Evolutionary conservation across 1,284 basidiomycete species (phyloP).

Genomic region (Grifola frondosa): DNA sequence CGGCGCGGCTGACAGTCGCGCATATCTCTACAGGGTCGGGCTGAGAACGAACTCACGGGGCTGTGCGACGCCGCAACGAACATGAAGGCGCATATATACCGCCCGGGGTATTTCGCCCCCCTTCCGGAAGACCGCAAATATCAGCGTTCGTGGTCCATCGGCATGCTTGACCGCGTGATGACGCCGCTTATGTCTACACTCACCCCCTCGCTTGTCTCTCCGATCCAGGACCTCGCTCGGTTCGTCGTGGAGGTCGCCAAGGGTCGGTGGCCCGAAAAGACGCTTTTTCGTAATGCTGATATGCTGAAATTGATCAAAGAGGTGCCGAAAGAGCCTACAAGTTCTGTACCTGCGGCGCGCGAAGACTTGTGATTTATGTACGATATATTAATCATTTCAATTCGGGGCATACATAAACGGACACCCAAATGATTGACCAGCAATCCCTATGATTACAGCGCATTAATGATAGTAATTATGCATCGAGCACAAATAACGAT

Average conservation of each 20-base stretch:
- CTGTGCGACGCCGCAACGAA: slow-evolving; percentile 20
- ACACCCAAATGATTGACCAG: too few relatives aligned
- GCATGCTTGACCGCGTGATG: slow-evolving; percentile 17
- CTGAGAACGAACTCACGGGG: slow-evolving; percentile 29
- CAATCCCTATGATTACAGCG: too few relatives aligned
- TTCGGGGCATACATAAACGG: too few relatives aligned
- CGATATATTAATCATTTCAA: too few relatives aligned
- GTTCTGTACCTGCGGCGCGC: too few relatives aligned
- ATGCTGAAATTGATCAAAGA: slow-evolving; percentile 25
- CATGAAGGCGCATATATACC: slow-evolving; percentile 26
- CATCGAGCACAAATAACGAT: slow-evolving; percentile 1
- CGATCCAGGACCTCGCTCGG: slow-evolving; percentile 24
- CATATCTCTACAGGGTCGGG: slow-evolving; percentile 24
- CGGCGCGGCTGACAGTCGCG: background rate
- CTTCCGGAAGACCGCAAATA: slow-evolving; percentile 30
- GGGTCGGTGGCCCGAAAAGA: slow-evolving; percentile 29
- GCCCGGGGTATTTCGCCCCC: slow-evolving; percentile 35
- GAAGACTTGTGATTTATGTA: too few relatives aligned
- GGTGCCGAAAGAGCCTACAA: too few relatives aligned
- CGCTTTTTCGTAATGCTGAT: slow-evolving; percentile 24
- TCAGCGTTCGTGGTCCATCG: slow-evolving; percentile 22
- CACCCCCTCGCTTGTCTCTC: slow-evolving; percentile 18
- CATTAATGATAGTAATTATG: background rate
- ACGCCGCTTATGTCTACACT: slow-evolving; percentile 13
- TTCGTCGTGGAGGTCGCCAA: slow-evolving; percentile 32